Conservation (phyloP, 768 basidiomycete species). For the Strobilomyces echinocephalus region DNA sequence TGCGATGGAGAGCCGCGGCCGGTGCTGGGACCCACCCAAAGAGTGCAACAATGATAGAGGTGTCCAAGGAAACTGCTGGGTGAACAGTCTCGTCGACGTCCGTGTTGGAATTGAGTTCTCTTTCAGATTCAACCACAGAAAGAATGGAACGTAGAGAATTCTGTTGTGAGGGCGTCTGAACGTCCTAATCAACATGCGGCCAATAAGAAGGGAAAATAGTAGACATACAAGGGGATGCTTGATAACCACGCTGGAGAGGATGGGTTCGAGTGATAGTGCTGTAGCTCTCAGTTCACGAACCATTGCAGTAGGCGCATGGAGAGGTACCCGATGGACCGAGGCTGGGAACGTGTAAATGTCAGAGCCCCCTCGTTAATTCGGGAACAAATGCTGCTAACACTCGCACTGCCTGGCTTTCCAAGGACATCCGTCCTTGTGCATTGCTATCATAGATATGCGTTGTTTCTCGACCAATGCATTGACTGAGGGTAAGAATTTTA, state of each 20-base stretch:
- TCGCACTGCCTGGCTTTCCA: slow-evolving; percentile 82
- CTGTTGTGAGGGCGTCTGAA: slow-evolving; percentile 56
- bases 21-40: slow-evolving; percentile 47
- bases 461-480: slow-evolving; percentile 73
- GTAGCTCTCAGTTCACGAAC: slow-evolving; percentile 54
- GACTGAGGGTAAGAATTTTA: slow-evolving; percentile 38
- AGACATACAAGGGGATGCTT: slow-evolving; percentile 69
- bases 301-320: slow-evolving; percentile 61
- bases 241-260: slow-evolving; percentile 51
- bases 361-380: neutral
- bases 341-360: slow-evolving; percentile 30
- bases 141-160: slow-evolving; percentile 48
- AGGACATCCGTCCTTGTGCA: slow-evolving; percentile 79
- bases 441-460: slow-evolving; percentile 53
- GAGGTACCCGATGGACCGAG: slow-evolving; percentile 70
- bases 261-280: slow-evolving; percentile 49
- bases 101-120: slow-evolving; percentile 20
- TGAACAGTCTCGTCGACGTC: slow-evolving; percentile 9
- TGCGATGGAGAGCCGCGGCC: slow-evolving; percentile 14
- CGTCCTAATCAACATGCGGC: slow-evolving; percentile 7
- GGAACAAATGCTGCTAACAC: slow-evolving; percentile 39
- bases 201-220: neutral
- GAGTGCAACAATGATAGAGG: slow-evolving; percentile 39
- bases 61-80: slow-evolving; percentile 31
- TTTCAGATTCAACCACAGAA: slow-evolving; percentile 25